A percentile compares a stretch with the other conserved stretches of the same genome.
Conservation (phyloP, 1,139 yeast species). For the Lodderomyces oxycetoniae region DNA sequence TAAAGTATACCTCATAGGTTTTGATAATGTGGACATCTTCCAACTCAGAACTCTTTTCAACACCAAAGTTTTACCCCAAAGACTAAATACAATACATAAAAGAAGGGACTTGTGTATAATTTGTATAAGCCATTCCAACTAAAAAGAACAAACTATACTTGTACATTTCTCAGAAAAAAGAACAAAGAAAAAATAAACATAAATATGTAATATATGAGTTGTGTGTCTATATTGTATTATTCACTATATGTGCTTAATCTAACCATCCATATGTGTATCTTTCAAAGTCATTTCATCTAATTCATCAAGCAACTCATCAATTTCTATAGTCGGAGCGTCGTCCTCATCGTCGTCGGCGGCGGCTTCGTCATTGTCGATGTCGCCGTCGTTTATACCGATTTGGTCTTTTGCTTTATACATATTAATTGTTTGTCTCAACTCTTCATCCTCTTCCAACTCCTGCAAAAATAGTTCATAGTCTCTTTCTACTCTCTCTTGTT, state of each 20-base stretch:
- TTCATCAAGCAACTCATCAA: slow-evolving; percentile 85
- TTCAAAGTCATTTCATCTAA: slow-evolving; percentile 88
- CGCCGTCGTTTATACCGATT: slow-evolving; percentile 23
- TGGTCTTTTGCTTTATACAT: slow-evolving; percentile 64
- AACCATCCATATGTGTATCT: slow-evolving; percentile 34
- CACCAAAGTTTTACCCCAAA: no score
- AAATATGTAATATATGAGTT: no score
- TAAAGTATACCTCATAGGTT: slow-evolving; percentile 31
- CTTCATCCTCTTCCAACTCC: slow-evolving; percentile 96
- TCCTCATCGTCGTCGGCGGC: slow-evolving; percentile 22
- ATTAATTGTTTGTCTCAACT: slow-evolving; percentile 85
- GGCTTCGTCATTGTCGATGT: slow-evolving; percentile 41
- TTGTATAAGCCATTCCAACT: no score
- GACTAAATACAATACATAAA: no score
- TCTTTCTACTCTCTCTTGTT: slow-evolving; percentile 85
- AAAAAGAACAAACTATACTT: no score
- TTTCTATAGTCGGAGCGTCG: slow-evolving; percentile 70
- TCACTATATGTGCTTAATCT: no score
- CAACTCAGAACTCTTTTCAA: no score
- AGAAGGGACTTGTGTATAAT: no score
- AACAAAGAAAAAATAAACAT: no score
- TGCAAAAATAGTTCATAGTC: slow-evolving; percentile 95
- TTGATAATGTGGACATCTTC: no score
- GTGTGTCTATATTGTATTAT: no score
- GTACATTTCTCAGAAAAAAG: no score